These are phyloP conservation scores for Adansonia gregorii DNA, from an alignment of 441 rosid species.

Conservation along the genomic window DNA sequence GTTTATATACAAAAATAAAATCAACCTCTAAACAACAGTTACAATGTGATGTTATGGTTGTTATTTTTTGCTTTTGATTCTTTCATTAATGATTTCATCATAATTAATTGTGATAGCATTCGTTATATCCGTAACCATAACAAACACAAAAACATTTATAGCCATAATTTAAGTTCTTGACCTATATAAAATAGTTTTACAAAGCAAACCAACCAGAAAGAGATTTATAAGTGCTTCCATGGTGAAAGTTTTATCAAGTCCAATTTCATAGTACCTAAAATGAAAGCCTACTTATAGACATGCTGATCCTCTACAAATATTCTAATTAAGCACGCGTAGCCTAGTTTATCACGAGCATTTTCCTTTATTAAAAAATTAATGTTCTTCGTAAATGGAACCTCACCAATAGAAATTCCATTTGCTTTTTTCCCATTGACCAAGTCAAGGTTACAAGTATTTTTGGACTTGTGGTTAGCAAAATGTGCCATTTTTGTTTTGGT, in stretches of 20 bases:
- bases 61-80: too few species aligned
- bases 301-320: slow-evolving; percentile 47
- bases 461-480: slow-evolving; percentile 24
- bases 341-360: slow-evolving; percentile 21
- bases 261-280: slow-evolving; percentile 57
- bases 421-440: slow-evolving; percentile 38
- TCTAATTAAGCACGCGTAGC: slow-evolving; percentile 40
- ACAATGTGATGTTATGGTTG: too few species aligned
- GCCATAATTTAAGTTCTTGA: too few species aligned
- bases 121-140: too few species aligned
- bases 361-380: slow-evolving; percentile 5
- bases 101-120: too few species aligned
- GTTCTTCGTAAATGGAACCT: slow-evolving; percentile 1
- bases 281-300: slow-evolving; percentile 49
- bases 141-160: too few species aligned
- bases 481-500: slow-evolving; percentile 11
- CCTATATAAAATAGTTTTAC: too few species aligned
- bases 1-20: too few species aligned
- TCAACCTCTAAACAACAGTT: too few species aligned
- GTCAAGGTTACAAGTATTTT: slow-evolving; percentile 23
- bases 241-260: slow-evolving; percentile 59
- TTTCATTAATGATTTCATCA: too few species aligned
- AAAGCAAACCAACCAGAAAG: slow-evolving; percentile 45
- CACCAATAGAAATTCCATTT: slow-evolving; percentile 33
- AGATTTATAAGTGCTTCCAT: slow-evolving; percentile 64